Conservation (phyloP, 148 eudicot genomes). For the Vaccinium vitisidaea region DNA sequence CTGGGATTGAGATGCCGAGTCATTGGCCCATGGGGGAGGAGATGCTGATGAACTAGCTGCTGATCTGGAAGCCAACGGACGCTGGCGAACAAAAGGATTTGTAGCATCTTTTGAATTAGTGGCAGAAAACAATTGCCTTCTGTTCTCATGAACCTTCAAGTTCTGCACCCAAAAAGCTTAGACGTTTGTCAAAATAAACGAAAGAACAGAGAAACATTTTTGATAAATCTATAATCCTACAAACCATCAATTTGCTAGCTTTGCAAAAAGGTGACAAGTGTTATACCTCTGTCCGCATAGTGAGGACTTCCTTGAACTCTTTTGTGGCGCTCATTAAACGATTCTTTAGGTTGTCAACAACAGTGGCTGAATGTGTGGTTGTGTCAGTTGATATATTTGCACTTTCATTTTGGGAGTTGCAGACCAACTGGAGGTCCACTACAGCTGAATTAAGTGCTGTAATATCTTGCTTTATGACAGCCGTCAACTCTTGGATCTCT, state of each 20-base stretch:
- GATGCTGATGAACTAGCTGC: conserved; percentile 35
- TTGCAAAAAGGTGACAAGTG: background rate
- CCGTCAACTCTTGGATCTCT: conserved; percentile 68
- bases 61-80: conserved; percentile 51
- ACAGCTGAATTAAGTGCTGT: conserved; percentile 69
- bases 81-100: conserved; percentile 71
- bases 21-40: conserved; percentile 62
- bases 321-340: conserved; percentile 65
- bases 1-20: conserved; percentile 51
- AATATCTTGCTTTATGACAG: conserved; percentile 72
- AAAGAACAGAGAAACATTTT: too few relatives aligned
- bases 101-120: conserved; percentile 49
- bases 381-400: conserved; percentile 59
- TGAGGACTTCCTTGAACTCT: conserved; percentile 74
- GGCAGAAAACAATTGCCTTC: conserved; percentile 62
- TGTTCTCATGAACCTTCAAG: conserved; percentile 55
- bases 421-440: conserved; percentile 61
- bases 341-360: conserved; percentile 67
- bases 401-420: conserved; percentile 61
- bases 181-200: background rate
- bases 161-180: conserved; percentile 36
- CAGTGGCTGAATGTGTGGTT: conserved; percentile 63
- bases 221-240: background rate
- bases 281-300: conserved; percentile 69
- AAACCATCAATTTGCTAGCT: background rate